Evolutionary conservation across 345 rosid species (phyloP), one percentile per base, ranked within the genome.

Genomic region (Aquilaria malaccensis): DNA sequence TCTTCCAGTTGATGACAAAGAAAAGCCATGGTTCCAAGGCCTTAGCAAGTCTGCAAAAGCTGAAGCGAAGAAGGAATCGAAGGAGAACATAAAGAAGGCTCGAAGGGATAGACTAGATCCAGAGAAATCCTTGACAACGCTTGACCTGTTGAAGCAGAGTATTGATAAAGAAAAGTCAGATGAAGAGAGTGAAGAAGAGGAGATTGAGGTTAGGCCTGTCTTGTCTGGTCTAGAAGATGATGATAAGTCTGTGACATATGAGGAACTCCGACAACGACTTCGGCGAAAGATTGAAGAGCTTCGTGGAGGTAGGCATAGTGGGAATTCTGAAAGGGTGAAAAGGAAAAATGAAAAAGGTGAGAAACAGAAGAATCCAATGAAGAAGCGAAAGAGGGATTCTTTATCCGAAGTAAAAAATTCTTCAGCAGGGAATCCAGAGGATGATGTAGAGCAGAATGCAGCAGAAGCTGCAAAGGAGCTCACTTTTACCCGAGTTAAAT

Each of bases 71-170:
- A 81, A 79, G 68, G 77, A 76, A 51, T 73, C 93, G 2, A 85
- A 61, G 48, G 80, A 83, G 52, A 92, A 89, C 69, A 67, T 87
- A 22, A 87, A 87, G 82, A 87, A 80, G 71, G 98, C 97, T 11
- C 74, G 93, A 56, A 85, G 95, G 66, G 83, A 89, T 63, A 67
- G 89, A 62, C 74, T 87, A 32, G 91, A 93, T 56, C 98, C 98
- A 0, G 84, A 82, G 75, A 85, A 78, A 64, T 72, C 87, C 29
- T 46, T 70, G 0, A 81, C 88, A 0, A 93, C 95, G 43, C 80
- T 87, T 0, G 91, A 84, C 75, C 75, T 87, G 74, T 64, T 83
- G 66, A 93, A 79, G 74, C 69, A 70, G 62, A 87, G 73, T 74
- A 45, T 89, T 63, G 93, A 87, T 48, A 85, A 89, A 78, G 94